Conservation (phyloP, 495 filamentous ascomycete genomes). For the Penicillium lagena region DNA sequence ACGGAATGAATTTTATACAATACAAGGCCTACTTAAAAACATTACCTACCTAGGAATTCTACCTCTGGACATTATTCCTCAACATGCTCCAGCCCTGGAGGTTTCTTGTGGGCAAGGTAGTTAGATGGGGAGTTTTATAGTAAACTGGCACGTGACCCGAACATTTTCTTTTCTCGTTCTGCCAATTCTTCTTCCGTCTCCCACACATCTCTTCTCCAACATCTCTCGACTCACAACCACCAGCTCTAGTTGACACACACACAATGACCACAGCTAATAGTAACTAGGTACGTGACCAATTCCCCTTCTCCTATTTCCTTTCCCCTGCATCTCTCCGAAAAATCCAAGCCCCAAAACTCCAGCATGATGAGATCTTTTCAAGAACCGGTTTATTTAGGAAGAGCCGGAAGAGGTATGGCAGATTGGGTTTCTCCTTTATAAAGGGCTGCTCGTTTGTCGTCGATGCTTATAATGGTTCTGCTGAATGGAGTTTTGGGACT, state of each 20-base stretch:
- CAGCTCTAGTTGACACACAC: conserved; percentile 1
- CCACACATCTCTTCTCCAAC: background rate
- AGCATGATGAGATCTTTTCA: conserved; percentile 39
- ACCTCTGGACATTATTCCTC: too few relatives aligned
- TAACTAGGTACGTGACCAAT: conserved; percentile 1
- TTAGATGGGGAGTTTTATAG: background rate
- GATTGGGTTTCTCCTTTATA: conserved; percentile 1
- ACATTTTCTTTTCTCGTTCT: conserved; percentile 7
- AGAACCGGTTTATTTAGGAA: conserved; percentile 46
- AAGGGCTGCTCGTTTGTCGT: conserved; percentile 25
- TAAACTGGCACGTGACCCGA: background rate
- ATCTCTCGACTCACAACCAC: background rate
- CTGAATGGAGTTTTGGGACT: conserved; percentile 28
- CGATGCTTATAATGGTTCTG: conserved; percentile 49
- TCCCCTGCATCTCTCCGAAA: background rate
- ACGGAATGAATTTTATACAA: too few relatives aligned
- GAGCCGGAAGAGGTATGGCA: conserved; percentile 49
- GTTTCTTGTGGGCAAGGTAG: background rate
- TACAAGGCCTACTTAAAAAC: too few relatives aligned
- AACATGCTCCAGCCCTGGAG: too few relatives aligned
- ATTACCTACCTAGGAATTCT: too few relatives aligned
- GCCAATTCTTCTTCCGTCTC: background rate
- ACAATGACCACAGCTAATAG: background rate
- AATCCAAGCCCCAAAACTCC: conserved; percentile 11
- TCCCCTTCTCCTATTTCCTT: too few relatives aligned